Conservation (phyloP, 2,329 filamentous ascomycete species). For the Xylariales sp. region DNA sequence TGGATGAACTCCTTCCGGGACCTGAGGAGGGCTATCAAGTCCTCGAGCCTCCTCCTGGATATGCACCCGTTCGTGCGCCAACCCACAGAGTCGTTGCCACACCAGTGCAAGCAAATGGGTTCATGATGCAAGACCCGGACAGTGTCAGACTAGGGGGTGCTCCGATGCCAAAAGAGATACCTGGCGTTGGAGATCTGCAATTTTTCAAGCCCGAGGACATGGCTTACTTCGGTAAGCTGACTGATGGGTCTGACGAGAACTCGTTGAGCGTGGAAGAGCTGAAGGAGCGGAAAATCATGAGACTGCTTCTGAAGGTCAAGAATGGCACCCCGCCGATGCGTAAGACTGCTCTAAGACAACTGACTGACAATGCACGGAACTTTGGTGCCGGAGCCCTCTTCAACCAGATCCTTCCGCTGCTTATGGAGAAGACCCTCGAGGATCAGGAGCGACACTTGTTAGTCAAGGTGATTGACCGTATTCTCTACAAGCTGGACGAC, state of each 20-base stretch:
- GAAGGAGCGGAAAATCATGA: conserved; percentile 98
- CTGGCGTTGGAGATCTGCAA: conserved; percentile 89
- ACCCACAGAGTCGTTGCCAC: conserved; percentile 72
- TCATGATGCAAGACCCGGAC: conserved; percentile 96
- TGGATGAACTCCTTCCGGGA: conserved; percentile 83
- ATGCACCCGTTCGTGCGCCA: conserved; percentile 75
- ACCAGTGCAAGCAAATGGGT: conserved; percentile 74
- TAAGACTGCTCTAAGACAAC: conserved; percentile 93
- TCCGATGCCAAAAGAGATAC: conserved; percentile 90
- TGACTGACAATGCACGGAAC: conserved; percentile 94
- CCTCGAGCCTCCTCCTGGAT: conserved; percentile 84
- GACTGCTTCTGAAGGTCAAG: conserved; percentile 94
- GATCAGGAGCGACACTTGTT: conserved; percentile 97
- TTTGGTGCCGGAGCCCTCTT: conserved; percentile 93
- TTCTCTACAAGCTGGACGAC: conserved; percentile 97
- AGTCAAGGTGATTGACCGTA: conserved; percentile 98
- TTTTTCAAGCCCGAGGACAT: conserved; percentile 99
- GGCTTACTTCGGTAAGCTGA: conserved; percentile 96
- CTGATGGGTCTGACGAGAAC: conserved; percentile 90
- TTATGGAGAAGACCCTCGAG: conserved; percentile 98
- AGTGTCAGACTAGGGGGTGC: conserved; percentile 78
- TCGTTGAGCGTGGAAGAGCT: conserved; percentile 88
- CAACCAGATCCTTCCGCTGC: conserved; percentile 91
- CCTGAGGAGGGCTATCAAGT: conserved; percentile 91
- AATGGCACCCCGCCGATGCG: conserved; percentile 98